Evolutionary conservation across 1,284 basidiomycete species (phyloP).

Genomic region (Tetrapyrgos nigripes): DNA sequence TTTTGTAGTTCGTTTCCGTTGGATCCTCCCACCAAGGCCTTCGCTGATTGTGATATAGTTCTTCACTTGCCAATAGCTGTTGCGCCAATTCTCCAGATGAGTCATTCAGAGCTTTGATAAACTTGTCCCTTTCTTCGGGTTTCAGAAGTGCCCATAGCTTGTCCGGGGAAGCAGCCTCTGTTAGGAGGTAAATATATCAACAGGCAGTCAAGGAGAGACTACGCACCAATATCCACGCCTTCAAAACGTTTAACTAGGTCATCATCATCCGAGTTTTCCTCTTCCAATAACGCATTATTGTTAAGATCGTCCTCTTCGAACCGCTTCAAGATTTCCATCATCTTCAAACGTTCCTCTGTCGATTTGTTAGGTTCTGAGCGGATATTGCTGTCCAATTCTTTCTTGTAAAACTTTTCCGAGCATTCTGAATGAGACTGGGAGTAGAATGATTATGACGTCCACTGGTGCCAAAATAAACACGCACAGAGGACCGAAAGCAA

Average conservation of each 20-base stretch:
- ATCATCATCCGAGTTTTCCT: constrained; percentile 46
- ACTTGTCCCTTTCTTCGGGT: constrained; percentile 61
- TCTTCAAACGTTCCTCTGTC: constrained; percentile 59
- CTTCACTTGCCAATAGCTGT: constrained; percentile 63
- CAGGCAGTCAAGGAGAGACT: not conserved
- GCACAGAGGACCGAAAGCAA: constrained; percentile 78
- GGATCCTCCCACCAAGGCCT: constrained; percentile 70
- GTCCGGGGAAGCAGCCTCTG: constrained; percentile 61
- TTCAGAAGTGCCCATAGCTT: constrained; percentile 71
- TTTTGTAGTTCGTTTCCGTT: constrained; percentile 8
- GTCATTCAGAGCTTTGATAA: constrained; percentile 62
- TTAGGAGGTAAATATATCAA: not conserved
- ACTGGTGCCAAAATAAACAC: constrained; percentile 21
- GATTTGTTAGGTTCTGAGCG: constrained; percentile 57
- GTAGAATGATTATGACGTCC: not conserved
- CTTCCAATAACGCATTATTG: constrained; percentile 37
- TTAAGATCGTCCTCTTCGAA: constrained; percentile 68
- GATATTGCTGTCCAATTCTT: constrained; percentile 70
- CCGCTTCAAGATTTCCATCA: constrained; percentile 72
- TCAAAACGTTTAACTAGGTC: constrained; percentile 58
- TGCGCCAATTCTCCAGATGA: constrained; percentile 63
- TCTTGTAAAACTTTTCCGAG: constrained; percentile 79
- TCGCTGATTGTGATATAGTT: constrained; percentile 51
- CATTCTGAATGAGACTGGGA: constrained; percentile 68
- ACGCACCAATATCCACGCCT: constrained; percentile 67